phyloP scores from a whole-genome alignment of 2,329 filamentous ascomycete species.

The Diatrype stigma region DNA sequence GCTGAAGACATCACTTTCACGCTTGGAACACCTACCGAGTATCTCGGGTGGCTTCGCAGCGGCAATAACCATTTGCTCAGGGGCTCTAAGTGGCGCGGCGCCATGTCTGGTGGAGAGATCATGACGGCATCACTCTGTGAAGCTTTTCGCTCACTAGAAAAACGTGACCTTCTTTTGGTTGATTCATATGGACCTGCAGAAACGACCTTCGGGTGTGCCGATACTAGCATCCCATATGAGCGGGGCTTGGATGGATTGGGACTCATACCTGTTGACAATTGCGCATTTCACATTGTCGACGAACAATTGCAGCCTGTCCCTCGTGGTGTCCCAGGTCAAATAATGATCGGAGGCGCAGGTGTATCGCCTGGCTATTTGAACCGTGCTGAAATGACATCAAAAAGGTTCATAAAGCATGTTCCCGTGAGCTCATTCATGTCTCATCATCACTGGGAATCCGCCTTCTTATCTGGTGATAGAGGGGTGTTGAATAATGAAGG shows the following conservation, averaged over 20 bases:
- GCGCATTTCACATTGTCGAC: background rate
- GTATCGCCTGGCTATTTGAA: background rate
- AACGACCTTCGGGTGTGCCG: background rate
- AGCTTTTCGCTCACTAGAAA: background rate
- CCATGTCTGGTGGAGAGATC: background rate
- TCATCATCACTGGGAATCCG: background rate
- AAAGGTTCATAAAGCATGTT: background rate
- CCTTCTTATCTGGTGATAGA: background rate
- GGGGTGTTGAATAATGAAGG: background rate
- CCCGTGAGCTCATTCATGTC: background rate
- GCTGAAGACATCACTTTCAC: background rate
- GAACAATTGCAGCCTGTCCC: background rate
- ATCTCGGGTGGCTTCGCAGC: background rate
- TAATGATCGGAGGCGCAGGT: background rate
- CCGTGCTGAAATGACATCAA: background rate
- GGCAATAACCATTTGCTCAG: background rate
- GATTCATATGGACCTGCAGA: background rate
- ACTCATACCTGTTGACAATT: background rate
- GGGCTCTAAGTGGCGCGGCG: background rate
- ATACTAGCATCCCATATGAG: background rate
- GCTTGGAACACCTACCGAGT: background rate
- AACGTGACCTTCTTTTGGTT: background rate
- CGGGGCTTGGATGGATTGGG: background rate
- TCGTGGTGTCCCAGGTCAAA: background rate
- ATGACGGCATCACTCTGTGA: background rate